phyloP scores from a whole-genome alignment of 176 grass and related monocot genomes.

The Metroxylon sagu region DNA sequence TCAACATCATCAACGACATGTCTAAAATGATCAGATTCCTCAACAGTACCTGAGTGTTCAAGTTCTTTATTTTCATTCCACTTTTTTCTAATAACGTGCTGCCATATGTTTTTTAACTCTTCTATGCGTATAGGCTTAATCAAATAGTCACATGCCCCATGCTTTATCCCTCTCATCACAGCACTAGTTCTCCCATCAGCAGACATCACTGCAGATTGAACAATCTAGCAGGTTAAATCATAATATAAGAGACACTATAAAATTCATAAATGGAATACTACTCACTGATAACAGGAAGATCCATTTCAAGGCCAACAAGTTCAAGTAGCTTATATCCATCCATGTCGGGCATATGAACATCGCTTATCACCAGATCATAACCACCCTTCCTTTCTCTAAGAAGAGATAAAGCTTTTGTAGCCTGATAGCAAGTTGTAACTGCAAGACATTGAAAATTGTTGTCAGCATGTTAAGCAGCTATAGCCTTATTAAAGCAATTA shows the following conservation, averaged over 20 bases:
- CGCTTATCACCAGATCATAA: constrained; percentile 9
- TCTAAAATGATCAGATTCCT: constrained; percentile 56
- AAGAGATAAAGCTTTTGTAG: too few species aligned
- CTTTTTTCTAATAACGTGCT: constrained; percentile 3
- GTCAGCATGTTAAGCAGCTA: too few species aligned
- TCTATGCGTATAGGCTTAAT: constrained; percentile 1
- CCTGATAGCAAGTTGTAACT: too few species aligned
- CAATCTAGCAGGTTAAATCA: too few species aligned
- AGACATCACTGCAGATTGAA: constrained; percentile 84
- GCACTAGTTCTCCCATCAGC: constrained; percentile 89
- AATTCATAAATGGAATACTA: background rate
- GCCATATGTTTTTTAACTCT: constrained; percentile 6
- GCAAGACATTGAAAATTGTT: too few species aligned
- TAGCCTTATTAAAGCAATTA: too few species aligned
- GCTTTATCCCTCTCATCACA: constrained; percentile 98
- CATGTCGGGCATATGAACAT: constrained; percentile 13
- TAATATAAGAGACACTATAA: background rate
- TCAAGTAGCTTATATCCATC: constrained; percentile 10
- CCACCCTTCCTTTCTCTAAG: background rate
- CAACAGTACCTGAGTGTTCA: constrained; percentile 48
- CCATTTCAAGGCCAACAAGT: constrained; percentile 9
- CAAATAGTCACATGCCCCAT: constrained; percentile 6
- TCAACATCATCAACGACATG: constrained; percentile 40
- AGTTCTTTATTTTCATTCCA: constrained; percentile 78
- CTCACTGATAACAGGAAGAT: constrained; percentile 11